Conservation (phyloP, 805 yeast genomes). For the Saccharomycopsis oosterbeekiorum region DNA sequence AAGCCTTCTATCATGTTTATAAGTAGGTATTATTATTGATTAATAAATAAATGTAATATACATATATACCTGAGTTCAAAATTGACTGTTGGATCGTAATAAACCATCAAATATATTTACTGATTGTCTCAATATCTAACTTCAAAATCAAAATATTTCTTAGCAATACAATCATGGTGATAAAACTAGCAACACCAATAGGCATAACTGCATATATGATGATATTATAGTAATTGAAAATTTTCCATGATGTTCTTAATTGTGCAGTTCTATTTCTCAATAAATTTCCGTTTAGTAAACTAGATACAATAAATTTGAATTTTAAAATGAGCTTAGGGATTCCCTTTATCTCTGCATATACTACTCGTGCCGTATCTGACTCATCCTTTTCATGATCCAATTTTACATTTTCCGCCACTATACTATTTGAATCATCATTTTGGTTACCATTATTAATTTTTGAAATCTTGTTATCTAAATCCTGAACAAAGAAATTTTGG, state of each 20-base stretch:
- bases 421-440: slow-evolving; percentile 22
- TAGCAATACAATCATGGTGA: slow-evolving; percentile 80
- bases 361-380: slow-evolving; percentile 14
- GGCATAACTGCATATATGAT: slow-evolving; percentile 98
- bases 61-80: neutral
- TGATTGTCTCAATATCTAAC: slow-evolving; percentile 37
- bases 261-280: neutral
- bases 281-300: slow-evolving; percentile 11
- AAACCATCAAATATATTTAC: neutral
- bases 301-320: slow-evolving; percentile 2
- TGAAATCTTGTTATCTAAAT: slow-evolving; percentile 32
- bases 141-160: slow-evolving; percentile 68
- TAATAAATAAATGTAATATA: neutral
- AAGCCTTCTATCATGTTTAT: neutral
- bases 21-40: neutral
- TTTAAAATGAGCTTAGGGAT: neutral
- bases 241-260: slow-evolving; percentile 1
- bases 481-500: slow-evolving; percentile 83
- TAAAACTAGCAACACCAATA: slow-evolving; percentile 85
- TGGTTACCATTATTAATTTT: slow-evolving; percentile 20
- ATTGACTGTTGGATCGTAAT: neutral
- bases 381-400: slow-evolving; percentile 3
- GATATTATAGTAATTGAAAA: slow-evolving; percentile 74
- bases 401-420: slow-evolving; percentile 15
- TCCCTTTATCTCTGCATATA: neutral